A percentile compares a stretch with the other conserved stretches of the same genome.
Evolutionary conservation across 805 yeast species (phyloP).

Genomic region (Diddensiella transvaalensis): DNA sequence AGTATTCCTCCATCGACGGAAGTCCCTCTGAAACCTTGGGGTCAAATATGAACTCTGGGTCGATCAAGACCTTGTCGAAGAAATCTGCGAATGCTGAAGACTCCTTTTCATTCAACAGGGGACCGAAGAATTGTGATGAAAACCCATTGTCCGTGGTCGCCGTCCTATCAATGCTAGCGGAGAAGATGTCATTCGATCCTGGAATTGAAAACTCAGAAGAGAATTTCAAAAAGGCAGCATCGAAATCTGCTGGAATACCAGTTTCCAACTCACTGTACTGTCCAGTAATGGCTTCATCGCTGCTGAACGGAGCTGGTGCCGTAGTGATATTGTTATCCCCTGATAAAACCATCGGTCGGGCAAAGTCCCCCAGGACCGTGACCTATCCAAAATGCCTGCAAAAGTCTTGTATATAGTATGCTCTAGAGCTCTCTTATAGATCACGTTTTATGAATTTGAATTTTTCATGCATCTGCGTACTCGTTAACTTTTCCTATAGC

Average conservation of each 20-base stretch:
- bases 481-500: no score
- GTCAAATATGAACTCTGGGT: conserved; percentile 31
- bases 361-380: no score
- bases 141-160: conserved; percentile 1
- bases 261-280: background rate
- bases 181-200: conserved; percentile 3
- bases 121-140: conserved; percentile 2
- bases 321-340: no score
- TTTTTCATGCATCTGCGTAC: no score
- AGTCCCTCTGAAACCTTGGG: conserved; percentile 25
- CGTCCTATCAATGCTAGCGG: background rate
- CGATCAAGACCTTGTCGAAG: conserved; percentile 30
- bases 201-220: conserved; percentile 4
- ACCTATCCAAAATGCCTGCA: no score
- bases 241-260: conserved; percentile 21
- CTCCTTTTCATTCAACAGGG: conserved; percentile 30
- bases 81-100: conserved; percentile 30
- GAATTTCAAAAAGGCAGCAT: conserved; percentile 23
- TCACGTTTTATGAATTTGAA: no score
- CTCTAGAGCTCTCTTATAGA: no score
- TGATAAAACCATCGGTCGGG: no score
- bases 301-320: background rate
- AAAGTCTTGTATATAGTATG: no score
- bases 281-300: background rate
- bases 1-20: conserved; percentile 1